These are phyloP conservation scores for Omphalotus olearius DNA, from an alignment of 1,284 basidiomycete genomes.

Conservation along the genomic window DNA sequence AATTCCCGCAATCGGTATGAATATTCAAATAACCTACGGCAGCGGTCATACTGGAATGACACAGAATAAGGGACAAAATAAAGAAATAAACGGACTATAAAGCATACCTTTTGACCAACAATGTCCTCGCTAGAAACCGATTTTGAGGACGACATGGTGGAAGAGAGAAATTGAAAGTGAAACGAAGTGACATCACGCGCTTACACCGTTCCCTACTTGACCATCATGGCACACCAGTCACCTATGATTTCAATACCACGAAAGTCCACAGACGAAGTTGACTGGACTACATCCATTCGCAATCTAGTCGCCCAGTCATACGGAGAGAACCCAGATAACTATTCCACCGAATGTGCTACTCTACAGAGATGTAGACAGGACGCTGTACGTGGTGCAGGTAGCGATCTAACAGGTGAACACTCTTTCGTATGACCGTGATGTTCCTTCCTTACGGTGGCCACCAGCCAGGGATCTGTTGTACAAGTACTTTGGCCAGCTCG, in stretches of 20 bases:
- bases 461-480: conserved; percentile 89
- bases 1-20: conserved; percentile 7
- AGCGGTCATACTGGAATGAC: conserved; percentile 78
- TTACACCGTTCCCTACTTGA: conserved; percentile 8
- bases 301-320: conserved; percentile 89
- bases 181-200: conserved; percentile 3
- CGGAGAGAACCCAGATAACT: conserved; percentile 88
- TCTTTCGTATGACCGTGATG: too few species aligned
- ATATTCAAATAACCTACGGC: conserved; percentile 54
- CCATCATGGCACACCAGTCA: conserved; percentile 71
- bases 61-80: conserved; percentile 3
- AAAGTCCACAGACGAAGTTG: conserved; percentile 81
- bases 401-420: conserved; percentile 79
- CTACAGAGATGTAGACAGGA: conserved; percentile 93
- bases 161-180: conserved; percentile 8
- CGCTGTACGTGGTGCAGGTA: conserved; percentile 92
- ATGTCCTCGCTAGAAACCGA: conserved; percentile 82
- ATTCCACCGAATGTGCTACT: conserved; percentile 77
- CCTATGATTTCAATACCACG: conserved; percentile 81
- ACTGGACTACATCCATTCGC: conserved; percentile 88
- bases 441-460: conserved; percentile 7
- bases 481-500: conserved; percentile 99
- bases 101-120: conserved; percentile 76
- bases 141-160: conserved; percentile 48
- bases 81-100: not conserved